phyloP scores from a whole-genome alignment of 2,329 filamentous ascomycete genomes.

The Fusarium tanahbumbuense region DNA sequence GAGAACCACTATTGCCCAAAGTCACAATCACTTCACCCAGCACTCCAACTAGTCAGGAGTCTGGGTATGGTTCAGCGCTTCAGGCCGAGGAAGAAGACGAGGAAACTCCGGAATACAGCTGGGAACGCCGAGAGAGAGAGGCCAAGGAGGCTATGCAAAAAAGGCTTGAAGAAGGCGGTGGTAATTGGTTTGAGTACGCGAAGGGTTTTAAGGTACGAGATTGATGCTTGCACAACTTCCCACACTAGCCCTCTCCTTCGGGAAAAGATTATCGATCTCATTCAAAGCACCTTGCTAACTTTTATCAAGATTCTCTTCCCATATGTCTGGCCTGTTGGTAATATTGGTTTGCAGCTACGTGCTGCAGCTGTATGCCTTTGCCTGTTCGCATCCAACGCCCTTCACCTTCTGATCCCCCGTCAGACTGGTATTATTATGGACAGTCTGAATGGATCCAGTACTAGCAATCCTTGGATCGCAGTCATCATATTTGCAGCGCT shows the following conservation, averaged over 20 bases:
- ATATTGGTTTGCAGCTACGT: slow-evolving; percentile 73
- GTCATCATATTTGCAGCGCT: slow-evolving; percentile 64
- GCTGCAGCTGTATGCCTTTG: slow-evolving; percentile 74
- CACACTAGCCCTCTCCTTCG: background rate
- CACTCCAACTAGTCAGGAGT: slow-evolving; percentile 42
- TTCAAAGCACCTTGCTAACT: background rate
- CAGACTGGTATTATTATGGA: slow-evolving; percentile 85
- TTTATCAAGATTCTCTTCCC: slow-evolving; percentile 75
- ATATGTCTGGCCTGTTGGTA: slow-evolving; percentile 80
- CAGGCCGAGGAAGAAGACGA: slow-evolving; percentile 54
- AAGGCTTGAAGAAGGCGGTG: slow-evolving; percentile 77
- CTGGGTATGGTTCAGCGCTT: slow-evolving; percentile 58
- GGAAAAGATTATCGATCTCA: background rate
- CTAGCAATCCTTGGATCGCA: slow-evolving; percentile 63
- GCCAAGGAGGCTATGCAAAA: slow-evolving; percentile 71
- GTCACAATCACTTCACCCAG: slow-evolving; percentile 33
- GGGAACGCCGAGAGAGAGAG: slow-evolving; percentile 64
- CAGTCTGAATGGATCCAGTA: slow-evolving; percentile 65
- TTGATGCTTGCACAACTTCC: background rate
- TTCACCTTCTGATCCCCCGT: slow-evolving; percentile 83
- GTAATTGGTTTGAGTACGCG: slow-evolving; percentile 81
- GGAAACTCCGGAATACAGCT: slow-evolving; percentile 63
- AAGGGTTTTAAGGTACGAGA: slow-evolving; percentile 72
- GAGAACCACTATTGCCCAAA: slow-evolving; percentile 65
- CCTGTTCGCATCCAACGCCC: slow-evolving; percentile 74